Evolutionary conservation across 2,329 filamentous ascomycete genomes (phyloP).

Genomic region (Aspergillus arachidicola): DNA sequence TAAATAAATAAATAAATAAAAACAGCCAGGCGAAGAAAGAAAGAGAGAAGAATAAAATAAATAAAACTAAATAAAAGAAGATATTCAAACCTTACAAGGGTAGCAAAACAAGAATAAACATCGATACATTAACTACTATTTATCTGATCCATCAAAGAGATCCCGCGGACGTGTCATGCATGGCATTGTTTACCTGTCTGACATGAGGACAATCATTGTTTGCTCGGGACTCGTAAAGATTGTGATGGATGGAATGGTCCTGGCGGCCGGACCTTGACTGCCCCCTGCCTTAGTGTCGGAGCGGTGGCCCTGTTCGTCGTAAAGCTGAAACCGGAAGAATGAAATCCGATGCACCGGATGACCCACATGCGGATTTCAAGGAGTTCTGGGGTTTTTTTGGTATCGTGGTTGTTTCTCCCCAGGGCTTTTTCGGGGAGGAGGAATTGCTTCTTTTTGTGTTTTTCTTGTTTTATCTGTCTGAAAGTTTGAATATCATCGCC

Average conservation of each 20-base stretch:
- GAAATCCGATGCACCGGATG: conserved; percentile 13
- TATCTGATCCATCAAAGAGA: neutral
- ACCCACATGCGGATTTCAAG: conserved; percentile 2
- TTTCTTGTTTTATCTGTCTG: neutral
- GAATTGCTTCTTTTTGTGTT: neutral
- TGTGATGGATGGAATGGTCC: conserved; percentile 7
- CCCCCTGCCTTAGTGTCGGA: conserved; percentile 23
- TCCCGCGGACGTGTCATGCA: neutral
- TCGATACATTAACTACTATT: neutral
- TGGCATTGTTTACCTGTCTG: conserved; percentile 5
- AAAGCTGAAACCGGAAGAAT: conserved; percentile 26
- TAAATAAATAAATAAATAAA: neutral
- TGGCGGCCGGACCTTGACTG: conserved; percentile 6
- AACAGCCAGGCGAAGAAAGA: no score
- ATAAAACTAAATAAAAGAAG: neutral
- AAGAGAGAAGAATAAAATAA: neutral
- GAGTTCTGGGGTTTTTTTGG: neutral
- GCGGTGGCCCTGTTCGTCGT: conserved; percentile 14
- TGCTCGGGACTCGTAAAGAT: neutral
- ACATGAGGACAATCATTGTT: neutral
- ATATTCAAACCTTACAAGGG: neutral
- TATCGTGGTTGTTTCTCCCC: neutral
- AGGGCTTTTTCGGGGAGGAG: neutral
- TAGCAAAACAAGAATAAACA: neutral
- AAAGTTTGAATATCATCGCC: neutral